These are phyloP conservation scores for Lonicera japonica DNA, from an alignment of 129 eudicot genomes.

Conservation along the genomic window DNA sequence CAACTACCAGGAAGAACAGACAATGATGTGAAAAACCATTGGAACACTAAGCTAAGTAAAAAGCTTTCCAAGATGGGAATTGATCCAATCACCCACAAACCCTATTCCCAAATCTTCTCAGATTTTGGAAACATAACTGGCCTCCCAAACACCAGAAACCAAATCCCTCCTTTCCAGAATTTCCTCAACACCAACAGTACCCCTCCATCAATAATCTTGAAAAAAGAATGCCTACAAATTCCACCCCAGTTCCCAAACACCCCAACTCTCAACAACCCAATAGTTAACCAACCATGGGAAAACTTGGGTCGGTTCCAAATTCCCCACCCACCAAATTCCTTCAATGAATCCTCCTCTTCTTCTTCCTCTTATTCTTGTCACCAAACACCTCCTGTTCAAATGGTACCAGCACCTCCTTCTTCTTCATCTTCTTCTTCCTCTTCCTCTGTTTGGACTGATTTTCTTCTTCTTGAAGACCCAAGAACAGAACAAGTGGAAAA, in stretches of 20 bases:
- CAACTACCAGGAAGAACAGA: conserved; percentile 93
- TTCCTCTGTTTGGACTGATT: conserved; percentile 44
- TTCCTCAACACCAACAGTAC: not conserved
- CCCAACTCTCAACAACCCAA: conserved; percentile 5
- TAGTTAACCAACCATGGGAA: not conserved
- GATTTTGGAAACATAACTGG: conserved; percentile 60
- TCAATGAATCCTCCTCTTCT: conserved; percentile 41
- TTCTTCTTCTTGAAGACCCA: conserved; percentile 29
- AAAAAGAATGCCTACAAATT: conserved; percentile 21
- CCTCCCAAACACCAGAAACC: conserved; percentile 30
- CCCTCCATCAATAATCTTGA: not conserved
- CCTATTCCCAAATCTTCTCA: conserved; percentile 60
- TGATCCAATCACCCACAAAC: conserved; percentile 90
- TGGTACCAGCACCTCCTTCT: conserved; percentile 28
- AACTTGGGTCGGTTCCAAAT: conserved; percentile 27
- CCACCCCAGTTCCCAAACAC: conserved; percentile 4
- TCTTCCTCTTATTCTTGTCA: conserved; percentile 26
- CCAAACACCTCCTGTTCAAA: conserved; percentile 31
- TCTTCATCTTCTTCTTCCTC: conserved; percentile 58
- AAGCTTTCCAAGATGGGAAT: conserved; percentile 86
- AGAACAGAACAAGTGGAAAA: conserved; percentile 25
- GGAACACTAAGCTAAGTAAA: conserved; percentile 95
- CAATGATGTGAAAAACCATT: conserved; percentile 92
- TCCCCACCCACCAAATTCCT: conserved; percentile 2
- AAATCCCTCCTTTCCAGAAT: conserved; percentile 10